Evolutionary conservation across 1,284 basidiomycete genomes (phyloP).

Genomic region (Neonothopanus nambi): DNA sequence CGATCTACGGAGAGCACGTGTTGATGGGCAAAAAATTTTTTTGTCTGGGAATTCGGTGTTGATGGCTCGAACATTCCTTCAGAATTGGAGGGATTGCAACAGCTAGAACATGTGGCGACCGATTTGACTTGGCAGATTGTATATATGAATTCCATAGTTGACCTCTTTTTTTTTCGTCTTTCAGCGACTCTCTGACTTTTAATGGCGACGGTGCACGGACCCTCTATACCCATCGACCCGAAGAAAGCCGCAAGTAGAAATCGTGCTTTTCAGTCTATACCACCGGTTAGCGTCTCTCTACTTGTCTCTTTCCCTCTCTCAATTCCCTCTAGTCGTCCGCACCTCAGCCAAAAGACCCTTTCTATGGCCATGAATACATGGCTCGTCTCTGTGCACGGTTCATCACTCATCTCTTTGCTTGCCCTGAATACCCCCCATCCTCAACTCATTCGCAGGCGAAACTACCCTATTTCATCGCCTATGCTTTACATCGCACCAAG

Average conservation of each 20-base stretch:
- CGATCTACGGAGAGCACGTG: too few species aligned
- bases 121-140: neutral
- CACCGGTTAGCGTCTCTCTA: slow-evolving; percentile 7
- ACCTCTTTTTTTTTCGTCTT: slow-evolving; percentile 1
- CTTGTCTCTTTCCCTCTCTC: neutral
- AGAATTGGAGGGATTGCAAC: too few species aligned
- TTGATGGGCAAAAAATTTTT: slow-evolving; percentile 14
- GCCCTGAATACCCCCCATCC: slow-evolving; percentile 61
- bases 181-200: slow-evolving; percentile 2
- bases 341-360: slow-evolving; percentile 56
- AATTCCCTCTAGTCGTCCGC: slow-evolving; percentile 3
- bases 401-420: slow-evolving; percentile 78
- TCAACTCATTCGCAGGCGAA: slow-evolving; percentile 57
- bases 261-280: slow-evolving; percentile 13
- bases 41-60: slow-evolving; percentile 9
- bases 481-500: slow-evolving; percentile 87
- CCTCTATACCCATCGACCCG: slow-evolving; percentile 1
- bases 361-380: slow-evolving; percentile 78
- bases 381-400: slow-evolving; percentile 70
- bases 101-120: too few species aligned
- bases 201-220: slow-evolving; percentile 13
- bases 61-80: too few species aligned
- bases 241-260: slow-evolving; percentile 9
- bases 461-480: slow-evolving; percentile 84
- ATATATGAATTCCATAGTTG: slow-evolving; percentile 4